These are phyloP conservation scores for Porogramme epimiltina DNA, from an alignment of 1,284 basidiomycete genomes.

Conservation along the genomic window DNA sequence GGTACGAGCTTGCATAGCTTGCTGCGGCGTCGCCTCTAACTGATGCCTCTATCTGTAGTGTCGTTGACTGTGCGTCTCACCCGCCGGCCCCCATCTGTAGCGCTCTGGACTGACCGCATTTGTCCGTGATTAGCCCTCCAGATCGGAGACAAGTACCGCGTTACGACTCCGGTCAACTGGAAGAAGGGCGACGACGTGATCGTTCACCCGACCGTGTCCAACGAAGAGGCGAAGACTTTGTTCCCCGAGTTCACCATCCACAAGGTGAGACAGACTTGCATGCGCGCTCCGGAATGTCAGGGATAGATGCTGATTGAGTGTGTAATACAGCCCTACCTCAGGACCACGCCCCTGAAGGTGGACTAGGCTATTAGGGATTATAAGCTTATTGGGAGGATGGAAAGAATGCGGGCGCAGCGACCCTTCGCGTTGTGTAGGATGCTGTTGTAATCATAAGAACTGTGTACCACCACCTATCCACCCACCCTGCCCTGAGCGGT, in stretches of 20 bases:
- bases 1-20: conserved; percentile 55
- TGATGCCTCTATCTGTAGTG: conserved; percentile 32
- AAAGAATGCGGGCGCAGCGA: too few species aligned
- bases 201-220: conserved; percentile 85
- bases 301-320: not conserved
- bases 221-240: conserved; percentile 87
- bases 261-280: conserved; percentile 51
- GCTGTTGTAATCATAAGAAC: too few species aligned
- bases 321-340: conserved; percentile 69
- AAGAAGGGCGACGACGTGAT: conserved; percentile 92
- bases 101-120: not conserved
- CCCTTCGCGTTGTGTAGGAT: not conserved
- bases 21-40: not conserved
- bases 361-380: conserved; percentile 30
- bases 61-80: conserved; percentile 62
- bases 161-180: conserved; percentile 95
- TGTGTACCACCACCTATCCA: too few species aligned
- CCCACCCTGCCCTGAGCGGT: too few species aligned
- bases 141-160: conserved; percentile 87
- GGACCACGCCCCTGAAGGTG: conserved; percentile 69
- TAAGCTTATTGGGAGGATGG: too few species aligned
- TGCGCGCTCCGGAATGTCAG: not conserved
- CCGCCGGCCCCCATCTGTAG: not conserved
- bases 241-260: conserved; percentile 78
- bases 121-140: conserved; percentile 65